Evolutionary conservation across 441 rosid genomes (phyloP), one percentile per base, ranked within the genome.

Genomic region (Arabidopsis lyrata): DNA sequence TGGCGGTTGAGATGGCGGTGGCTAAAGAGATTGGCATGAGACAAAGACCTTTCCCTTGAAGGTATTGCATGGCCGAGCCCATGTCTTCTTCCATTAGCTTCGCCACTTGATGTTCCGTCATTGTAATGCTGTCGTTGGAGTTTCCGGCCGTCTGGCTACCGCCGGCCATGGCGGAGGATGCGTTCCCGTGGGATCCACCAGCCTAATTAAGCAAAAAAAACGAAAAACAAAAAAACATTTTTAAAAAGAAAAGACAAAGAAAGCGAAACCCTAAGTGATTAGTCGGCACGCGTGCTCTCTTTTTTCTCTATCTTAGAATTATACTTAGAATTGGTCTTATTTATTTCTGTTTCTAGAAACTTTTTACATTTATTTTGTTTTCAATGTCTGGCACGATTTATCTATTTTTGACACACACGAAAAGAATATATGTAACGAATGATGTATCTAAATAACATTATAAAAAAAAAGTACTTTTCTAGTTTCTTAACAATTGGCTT

Each of bases 21-120:
- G 97, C 97, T 7, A 93, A 88, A 2, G 97, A 90, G 67, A 93
- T 93, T n/a, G 98, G 98, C 98, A 93, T 93, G 38, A 93, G 90
- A 75, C 98, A 93, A 0, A 93, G 96, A 8, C 98, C 98, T 74
- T 93, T 91, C 20, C 97, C 97, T 77, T 93, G 98, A 31, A 91
- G 80, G 73, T 90, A 93, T 78, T 93, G 97, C 98, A 93, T 93
- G 62, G 98, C 98, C 2, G 96, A 83, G 12, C 97, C 97, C 97
- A 91, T 91, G 65, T 93, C 98, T 77, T 91, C 91, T 44, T 93
- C 96, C 95, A 93, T 90, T 13, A 93, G 80, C 82, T 86, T 93
- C 0, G 95, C 96, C 72, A 93, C 98, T 76, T 93, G 97, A 67
- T 87, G 88, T 75, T 91, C 98, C 68, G 93, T 84, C 77, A 85